Conservation (phyloP, 2,329 filamentous ascomycete genomes). For the Podosphaera fusca region DNA sequence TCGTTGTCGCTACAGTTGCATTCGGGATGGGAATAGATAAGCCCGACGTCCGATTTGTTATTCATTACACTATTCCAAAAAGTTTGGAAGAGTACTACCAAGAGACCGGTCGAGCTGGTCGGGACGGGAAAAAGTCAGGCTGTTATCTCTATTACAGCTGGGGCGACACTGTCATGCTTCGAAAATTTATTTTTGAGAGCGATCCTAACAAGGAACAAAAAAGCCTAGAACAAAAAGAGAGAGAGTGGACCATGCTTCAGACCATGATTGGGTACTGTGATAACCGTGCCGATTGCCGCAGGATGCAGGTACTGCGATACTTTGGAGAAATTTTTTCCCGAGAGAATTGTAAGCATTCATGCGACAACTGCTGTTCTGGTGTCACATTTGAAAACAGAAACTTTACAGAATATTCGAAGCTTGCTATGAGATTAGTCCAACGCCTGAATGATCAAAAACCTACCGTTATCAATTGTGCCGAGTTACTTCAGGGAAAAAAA, state of each 20-base stretch:
- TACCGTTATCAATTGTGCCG: constrained; percentile 61
- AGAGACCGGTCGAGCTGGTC: constrained; percentile 82
- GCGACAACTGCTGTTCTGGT: constrained; percentile 73
- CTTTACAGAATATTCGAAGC: constrained; percentile 50
- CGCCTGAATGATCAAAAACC: constrained; percentile 33
- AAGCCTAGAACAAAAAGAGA: constrained; percentile 53
- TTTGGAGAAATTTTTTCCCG: constrained; percentile 68
- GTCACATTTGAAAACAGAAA: constrained; percentile 48
- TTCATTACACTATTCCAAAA: constrained; percentile 82
- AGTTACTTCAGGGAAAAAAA: constrained; percentile 52
- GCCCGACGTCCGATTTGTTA: constrained; percentile 83
- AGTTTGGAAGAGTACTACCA: constrained; percentile 96
- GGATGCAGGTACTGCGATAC: constrained; percentile 75
- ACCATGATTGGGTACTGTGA: constrained; percentile 75
- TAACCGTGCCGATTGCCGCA: constrained; percentile 66
- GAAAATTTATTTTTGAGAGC: constrained; percentile 62
- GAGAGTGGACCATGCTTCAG: constrained; percentile 66
- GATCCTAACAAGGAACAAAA: constrained; percentile 46
- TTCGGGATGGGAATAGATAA: constrained; percentile 99
- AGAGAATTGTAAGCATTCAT: constrained; percentile 47
- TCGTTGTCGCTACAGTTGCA: constrained; percentile 93
- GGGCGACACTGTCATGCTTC: constrained; percentile 47
- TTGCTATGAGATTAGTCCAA: constrained; percentile 44
- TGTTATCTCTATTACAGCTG: constrained; percentile 84
- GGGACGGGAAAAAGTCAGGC: constrained; percentile 67